Evolutionary conservation across 2,329 filamentous ascomycete genomes (phyloP).

Genomic region (Sporothrix luriei): DNA sequence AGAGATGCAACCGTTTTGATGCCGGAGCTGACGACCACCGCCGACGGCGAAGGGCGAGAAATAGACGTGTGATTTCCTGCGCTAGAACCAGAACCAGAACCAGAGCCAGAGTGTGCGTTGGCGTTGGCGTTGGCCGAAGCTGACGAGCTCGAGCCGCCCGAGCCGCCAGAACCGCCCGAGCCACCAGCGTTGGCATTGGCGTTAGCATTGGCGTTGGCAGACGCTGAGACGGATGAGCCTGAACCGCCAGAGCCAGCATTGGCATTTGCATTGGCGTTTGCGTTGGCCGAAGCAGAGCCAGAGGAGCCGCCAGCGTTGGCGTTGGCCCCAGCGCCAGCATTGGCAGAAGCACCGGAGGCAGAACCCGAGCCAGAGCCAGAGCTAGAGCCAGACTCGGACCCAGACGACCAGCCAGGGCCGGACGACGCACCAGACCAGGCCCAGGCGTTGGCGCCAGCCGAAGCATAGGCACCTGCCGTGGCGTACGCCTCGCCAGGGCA

Average conservation of each 20-base stretch:
- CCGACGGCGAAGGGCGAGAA: background rate
- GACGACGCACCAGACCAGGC: background rate
- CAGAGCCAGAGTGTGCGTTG: background rate
- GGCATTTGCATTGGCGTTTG: slow-evolving; percentile 8
- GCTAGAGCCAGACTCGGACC: background rate
- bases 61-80: slow-evolving; percentile 15
- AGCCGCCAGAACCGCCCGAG: background rate
- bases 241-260: slow-evolving; percentile 16
- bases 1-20: slow-evolving; percentile 30
- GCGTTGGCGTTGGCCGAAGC: background rate
- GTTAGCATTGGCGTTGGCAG: background rate
- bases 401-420: background rate
- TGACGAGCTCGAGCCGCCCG: slow-evolving; percentile 8
- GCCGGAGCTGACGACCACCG: slow-evolving; percentile 30
- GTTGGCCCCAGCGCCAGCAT: background rate
- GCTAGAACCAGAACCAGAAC: background rate
- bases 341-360: background rate
- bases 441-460: background rate
- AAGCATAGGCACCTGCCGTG: background rate
- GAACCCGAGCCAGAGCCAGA: background rate
- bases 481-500: slow-evolving; percentile 28
- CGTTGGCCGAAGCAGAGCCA: slow-evolving; percentile 3
- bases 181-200: slow-evolving; percentile 11
- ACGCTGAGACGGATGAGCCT: background rate
- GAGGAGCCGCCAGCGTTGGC: slow-evolving; percentile 4